phyloP scores from a whole-genome alignment of 164 flowering plant genomes.

The Aristolochia contorta region DNA sequence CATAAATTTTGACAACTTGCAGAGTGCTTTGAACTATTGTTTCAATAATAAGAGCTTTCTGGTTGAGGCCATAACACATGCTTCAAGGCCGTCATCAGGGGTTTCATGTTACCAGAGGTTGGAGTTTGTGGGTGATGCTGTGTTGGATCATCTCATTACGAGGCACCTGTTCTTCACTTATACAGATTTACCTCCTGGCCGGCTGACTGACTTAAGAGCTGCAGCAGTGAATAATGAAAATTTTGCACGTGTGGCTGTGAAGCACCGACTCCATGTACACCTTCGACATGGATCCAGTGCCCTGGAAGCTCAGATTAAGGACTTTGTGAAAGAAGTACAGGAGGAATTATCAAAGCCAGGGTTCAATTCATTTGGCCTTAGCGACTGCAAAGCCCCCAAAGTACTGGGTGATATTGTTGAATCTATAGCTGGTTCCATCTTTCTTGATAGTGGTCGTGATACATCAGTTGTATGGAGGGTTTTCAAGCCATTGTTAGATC shows the following conservation, averaged over 20 bases:
- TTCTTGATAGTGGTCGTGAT: slow-evolving; percentile 71
- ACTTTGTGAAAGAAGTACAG: slow-evolving; percentile 82
- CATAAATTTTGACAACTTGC: slow-evolving; percentile 68
- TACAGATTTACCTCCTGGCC: slow-evolving; percentile 93
- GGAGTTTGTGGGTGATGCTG: slow-evolving; percentile 99
- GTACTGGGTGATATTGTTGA: slow-evolving; percentile 98
- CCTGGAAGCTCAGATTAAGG: slow-evolving; percentile 91
- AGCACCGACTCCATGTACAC: slow-evolving; percentile 79
- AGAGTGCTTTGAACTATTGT: slow-evolving; percentile 51
- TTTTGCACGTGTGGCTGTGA: slow-evolving; percentile 96
- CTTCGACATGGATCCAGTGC: slow-evolving; percentile 99
- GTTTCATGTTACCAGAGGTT: slow-evolving; percentile 92
- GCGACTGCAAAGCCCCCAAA: slow-evolving; percentile 99
- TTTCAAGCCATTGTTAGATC: slow-evolving; percentile 79
- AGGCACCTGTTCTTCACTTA: slow-evolving; percentile 85
- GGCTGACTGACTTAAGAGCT: slow-evolving; percentile 94
- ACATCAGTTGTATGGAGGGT: slow-evolving; percentile 89
- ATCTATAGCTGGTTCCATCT: slow-evolving; percentile 96
- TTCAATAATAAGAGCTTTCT: slow-evolving; percentile 57
- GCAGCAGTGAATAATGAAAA: slow-evolving; percentile 99
- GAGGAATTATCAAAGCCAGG: slow-evolving; percentile 68
- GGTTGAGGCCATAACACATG: slow-evolving; percentile 97
- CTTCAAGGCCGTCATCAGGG: slow-evolving; percentile 96
- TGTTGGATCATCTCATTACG: slow-evolving; percentile 93
- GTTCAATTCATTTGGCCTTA: slow-evolving; percentile 95